Percentiles rank a stretch among this genome's conserved stretches.
Evolutionary conservation across 257 asterid genomes (phyloP).

Genomic region (Solanum acaule): DNA sequence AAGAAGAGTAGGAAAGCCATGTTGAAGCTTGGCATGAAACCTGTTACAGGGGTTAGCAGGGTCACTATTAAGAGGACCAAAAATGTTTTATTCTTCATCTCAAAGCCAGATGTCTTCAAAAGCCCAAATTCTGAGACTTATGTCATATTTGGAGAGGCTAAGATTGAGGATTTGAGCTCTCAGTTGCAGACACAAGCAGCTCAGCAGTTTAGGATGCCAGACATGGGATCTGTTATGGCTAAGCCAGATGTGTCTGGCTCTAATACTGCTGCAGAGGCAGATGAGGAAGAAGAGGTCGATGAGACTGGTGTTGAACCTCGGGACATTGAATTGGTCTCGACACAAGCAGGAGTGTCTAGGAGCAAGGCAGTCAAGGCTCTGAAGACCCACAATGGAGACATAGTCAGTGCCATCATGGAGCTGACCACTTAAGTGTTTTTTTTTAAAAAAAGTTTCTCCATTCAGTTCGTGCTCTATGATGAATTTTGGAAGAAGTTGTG

Average conservation of each 20-base stretch:
- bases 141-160: conserved; percentile 85
- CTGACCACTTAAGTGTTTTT: conserved; percentile 41
- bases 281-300: conserved; percentile 71
- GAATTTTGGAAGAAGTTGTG: conserved; percentile 12
- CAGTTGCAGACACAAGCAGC: conserved; percentile 97
- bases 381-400: conserved; percentile 67
- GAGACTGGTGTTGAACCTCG: conserved; percentile 65
- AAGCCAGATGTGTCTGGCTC: conserved; percentile 46
- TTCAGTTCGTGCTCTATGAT: neutral
- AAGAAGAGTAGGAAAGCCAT: conserved; percentile 95
- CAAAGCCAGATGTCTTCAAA: conserved; percentile 86
- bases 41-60: conserved; percentile 72
- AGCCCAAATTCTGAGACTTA: conserved; percentile 85
- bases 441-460: neutral
- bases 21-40: conserved; percentile 93
- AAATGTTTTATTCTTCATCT: conserved; percentile 74
- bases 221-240: conserved; percentile 47
- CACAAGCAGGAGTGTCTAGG: conserved; percentile 83
- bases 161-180: conserved; percentile 88
- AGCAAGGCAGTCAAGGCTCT: conserved; percentile 81
- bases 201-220: conserved; percentile 83
- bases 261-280: conserved; percentile 28
- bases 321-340: conserved; percentile 82
- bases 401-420: conserved; percentile 93
- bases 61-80: conserved; percentile 82